phyloP scores from a whole-genome alignment of 495 filamentous ascomycete genomes.

The Aspergillus wentii region DNA sequence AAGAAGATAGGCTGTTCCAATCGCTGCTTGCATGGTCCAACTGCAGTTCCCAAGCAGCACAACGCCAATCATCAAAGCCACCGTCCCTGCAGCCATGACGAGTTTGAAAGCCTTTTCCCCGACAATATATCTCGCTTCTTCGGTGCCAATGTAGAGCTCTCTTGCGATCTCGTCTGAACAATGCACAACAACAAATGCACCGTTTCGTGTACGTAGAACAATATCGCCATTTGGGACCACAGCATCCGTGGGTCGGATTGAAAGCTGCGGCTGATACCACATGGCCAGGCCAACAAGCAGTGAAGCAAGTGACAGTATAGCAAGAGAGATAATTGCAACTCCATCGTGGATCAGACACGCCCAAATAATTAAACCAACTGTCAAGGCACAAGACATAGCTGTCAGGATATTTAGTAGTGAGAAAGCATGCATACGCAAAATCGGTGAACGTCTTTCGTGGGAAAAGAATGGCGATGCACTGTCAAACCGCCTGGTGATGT shows the following conservation, averaged over 20 bases:
- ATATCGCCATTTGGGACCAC: conserved; percentile 49
- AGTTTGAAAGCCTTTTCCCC: conserved; percentile 31
- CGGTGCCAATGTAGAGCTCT: conserved; percentile 56
- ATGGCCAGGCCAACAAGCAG: conserved; percentile 39
- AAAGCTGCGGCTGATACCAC: conserved; percentile 47
- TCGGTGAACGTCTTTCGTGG: not conserved
- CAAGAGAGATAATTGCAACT: not conserved
- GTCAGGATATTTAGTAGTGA: not conserved
- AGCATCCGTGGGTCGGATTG: conserved; percentile 8
- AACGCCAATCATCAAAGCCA: conserved; percentile 55
- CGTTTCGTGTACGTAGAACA: conserved; percentile 53
- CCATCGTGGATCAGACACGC: not conserved
- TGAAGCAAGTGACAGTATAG: not conserved
- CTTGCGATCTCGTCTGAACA: conserved; percentile 61
- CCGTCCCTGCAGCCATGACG: conserved; percentile 53
- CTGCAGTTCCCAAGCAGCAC: conserved; percentile 56
- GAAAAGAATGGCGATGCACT: too few species aligned
- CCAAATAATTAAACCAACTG: not conserved
- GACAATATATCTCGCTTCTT: conserved; percentile 46
- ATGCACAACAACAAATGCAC: conserved; percentile 54
- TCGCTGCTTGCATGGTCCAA: conserved; percentile 51
- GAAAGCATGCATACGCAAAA: not conserved
- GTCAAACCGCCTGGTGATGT: not conserved
- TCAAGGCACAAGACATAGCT: not conserved
- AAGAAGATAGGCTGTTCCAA: conserved; percentile 49